A percentile compares a stretch with the other conserved stretches of the same genome.
These are phyloP conservation scores for Astrephomene gubernaculifera DNA, from an alignment of 139 green algal species.

Conservation along the genomic window DNA sequence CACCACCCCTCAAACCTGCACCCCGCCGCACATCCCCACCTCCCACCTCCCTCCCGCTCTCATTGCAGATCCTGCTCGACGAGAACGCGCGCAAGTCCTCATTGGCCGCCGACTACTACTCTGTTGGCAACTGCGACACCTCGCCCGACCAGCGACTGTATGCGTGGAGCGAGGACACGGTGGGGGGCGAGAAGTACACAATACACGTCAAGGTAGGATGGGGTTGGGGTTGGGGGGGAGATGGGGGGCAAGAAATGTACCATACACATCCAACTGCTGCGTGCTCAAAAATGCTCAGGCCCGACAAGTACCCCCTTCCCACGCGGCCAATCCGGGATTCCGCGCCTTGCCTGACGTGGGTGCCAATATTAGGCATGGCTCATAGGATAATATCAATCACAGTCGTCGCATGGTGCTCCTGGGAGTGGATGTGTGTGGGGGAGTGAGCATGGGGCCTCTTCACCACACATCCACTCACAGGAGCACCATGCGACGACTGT, in stretches of 20 bases:
- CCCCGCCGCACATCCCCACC: background rate
- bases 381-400: too few relatives aligned
- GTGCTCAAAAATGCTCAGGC: too few relatives aligned
- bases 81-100: slow-evolving; percentile 67
- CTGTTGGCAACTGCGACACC: slow-evolving; percentile 53
- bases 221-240: background rate
- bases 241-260: background rate
- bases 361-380: too few relatives aligned
- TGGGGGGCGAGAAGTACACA: slow-evolving; percentile 86
- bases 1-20: background rate
- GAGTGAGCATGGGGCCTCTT: too few relatives aligned
- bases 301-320: too few relatives aligned
- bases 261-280: too few relatives aligned
- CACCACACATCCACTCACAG: too few relatives aligned
- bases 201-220: slow-evolving; percentile 76
- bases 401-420: too few relatives aligned
- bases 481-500: too few relatives aligned
- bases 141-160: slow-evolving; percentile 78
- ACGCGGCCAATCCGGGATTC: too few relatives aligned
- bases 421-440: too few relatives aligned
- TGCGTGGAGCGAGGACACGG: slow-evolving; percentile 82
- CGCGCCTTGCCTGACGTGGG: too few relatives aligned
- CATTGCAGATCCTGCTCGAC: slow-evolving; percentile 61
- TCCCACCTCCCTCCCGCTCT: background rate
- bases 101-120: slow-evolving; percentile 64